phyloP scores from a whole-genome alignment of 306 rosid species.

The Vachellia pachyceras region DNA sequence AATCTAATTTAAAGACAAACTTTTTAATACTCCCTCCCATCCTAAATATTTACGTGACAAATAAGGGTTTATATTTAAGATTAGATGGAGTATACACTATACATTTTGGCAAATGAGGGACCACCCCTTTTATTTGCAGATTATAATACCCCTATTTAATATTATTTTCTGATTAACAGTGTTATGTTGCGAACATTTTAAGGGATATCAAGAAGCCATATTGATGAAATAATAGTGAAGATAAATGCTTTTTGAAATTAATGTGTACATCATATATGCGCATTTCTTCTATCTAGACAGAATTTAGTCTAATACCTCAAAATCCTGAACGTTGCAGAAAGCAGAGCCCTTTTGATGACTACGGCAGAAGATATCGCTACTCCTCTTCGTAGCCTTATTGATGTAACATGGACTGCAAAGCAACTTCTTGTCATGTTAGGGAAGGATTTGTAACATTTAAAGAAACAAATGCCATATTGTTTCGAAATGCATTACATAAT shows the following conservation, averaged over 20 bases:
- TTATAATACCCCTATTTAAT: not conserved
- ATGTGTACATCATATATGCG: not conserved
- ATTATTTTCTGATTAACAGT: not conserved
- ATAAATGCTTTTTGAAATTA: not conserved
- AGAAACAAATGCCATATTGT: not conserved
- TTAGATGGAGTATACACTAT: too few species aligned
- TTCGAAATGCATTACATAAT: not conserved
- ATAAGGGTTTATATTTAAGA: too few species aligned
- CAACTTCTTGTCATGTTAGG: not conserved
- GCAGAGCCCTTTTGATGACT: conserved; percentile 64
- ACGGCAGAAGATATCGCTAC: conserved; percentile 61
- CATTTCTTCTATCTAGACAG: too few species aligned
- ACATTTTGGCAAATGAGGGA: too few species aligned
- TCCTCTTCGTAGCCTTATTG: conserved; percentile 30
- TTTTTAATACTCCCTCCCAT: too few species aligned
- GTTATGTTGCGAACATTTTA: not conserved
- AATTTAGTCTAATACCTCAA: not conserved
- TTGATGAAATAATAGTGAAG: too few species aligned
- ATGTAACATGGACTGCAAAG: not conserved
- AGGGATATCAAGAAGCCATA: too few species aligned
- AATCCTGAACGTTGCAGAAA: conserved; percentile 47
- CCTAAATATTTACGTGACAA: too few species aligned
- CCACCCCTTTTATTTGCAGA: not conserved
- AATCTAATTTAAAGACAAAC: too few species aligned
- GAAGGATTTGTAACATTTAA: not conserved